phyloP scores from a whole-genome alignment of 2,329 filamentous ascomycete genomes.

The Aspergillus fijiensis region DNA sequence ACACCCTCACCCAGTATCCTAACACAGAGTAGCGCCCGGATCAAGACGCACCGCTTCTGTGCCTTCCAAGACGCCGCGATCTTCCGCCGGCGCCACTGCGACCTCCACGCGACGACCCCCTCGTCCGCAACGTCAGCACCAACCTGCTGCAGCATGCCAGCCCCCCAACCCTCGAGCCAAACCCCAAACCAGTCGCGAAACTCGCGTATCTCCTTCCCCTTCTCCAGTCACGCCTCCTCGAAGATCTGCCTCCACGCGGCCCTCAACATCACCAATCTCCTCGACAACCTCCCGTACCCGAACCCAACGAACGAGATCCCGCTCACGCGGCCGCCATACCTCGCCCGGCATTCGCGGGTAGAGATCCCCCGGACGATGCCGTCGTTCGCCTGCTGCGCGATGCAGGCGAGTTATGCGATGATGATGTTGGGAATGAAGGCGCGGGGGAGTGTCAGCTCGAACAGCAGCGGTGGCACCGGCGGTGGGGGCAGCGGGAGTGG shows the following conservation, averaged over 20 bases:
- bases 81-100: constrained; percentile 9
- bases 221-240: constrained; percentile 26
- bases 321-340: background rate
- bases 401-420: constrained; percentile 29
- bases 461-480: background rate
- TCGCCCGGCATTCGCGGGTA: constrained; percentile 4
- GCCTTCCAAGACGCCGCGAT: constrained; percentile 30
- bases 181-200: background rate
- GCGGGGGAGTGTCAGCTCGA: constrained; percentile 1
- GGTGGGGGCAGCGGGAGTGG: background rate
- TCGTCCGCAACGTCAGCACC: background rate
- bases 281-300: constrained; percentile 28
- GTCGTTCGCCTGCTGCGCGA: constrained; percentile 26
- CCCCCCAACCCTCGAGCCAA: background rate
- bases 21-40: constrained; percentile 24
- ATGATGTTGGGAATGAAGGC: constrained; percentile 28
- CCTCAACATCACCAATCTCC: constrained; percentile 26
- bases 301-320: constrained; percentile 13
- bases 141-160: background rate
- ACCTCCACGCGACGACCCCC: background rate
- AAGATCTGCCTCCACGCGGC: constrained; percentile 30
- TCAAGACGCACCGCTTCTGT: constrained; percentile 32
- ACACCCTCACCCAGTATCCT: background rate
- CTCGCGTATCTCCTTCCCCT: constrained; percentile 15
- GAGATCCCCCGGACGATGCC: constrained; percentile 28